Evolutionary conservation across 768 basidiomycete genomes (phyloP).

Genomic region (Pleurotus giganteus): DNA sequence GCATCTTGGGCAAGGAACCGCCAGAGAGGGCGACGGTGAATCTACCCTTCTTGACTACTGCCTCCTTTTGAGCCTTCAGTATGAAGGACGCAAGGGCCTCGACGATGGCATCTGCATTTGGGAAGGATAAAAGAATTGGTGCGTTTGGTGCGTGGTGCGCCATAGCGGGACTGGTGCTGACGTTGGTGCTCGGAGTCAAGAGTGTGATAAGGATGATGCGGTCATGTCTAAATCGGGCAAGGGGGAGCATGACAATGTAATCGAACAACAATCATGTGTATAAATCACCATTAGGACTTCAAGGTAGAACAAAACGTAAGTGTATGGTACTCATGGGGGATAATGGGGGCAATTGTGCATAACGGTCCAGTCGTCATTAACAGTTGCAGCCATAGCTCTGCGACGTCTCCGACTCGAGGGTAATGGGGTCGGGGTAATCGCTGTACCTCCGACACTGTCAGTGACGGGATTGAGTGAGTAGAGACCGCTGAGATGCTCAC

Average conservation of each 20-base stretch:
- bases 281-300: background rate
- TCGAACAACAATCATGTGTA: background rate
- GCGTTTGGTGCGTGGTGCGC: conserved; percentile 57
- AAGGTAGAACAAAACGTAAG: background rate
- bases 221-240: conserved; percentile 3
- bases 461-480: conserved; percentile 12
- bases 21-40: conserved; percentile 96
- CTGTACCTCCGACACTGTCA: conserved; percentile 64
- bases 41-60: conserved; percentile 82
- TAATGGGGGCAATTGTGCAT: conserved; percentile 3
- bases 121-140: conserved; percentile 74
- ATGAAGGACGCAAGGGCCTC: conserved; percentile 77
- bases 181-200: background rate
- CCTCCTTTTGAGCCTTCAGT: conserved; percentile 82
- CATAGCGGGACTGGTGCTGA: conserved; percentile 21
- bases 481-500: conserved; percentile 44
- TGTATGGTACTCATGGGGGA: conserved; percentile 2
- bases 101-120: conserved; percentile 51
- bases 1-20: conserved; percentile 83
- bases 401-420: conserved; percentile 89
- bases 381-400: conserved; percentile 94
- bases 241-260: background rate
- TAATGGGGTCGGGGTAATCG: conserved; percentile 98
- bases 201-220: background rate
- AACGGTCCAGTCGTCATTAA: conserved; percentile 31